Evolutionary conservation across 331 rosid genomes (phyloP), one percentile per base, ranked within the genome.

Genomic region (Acacia concinna): DNA sequence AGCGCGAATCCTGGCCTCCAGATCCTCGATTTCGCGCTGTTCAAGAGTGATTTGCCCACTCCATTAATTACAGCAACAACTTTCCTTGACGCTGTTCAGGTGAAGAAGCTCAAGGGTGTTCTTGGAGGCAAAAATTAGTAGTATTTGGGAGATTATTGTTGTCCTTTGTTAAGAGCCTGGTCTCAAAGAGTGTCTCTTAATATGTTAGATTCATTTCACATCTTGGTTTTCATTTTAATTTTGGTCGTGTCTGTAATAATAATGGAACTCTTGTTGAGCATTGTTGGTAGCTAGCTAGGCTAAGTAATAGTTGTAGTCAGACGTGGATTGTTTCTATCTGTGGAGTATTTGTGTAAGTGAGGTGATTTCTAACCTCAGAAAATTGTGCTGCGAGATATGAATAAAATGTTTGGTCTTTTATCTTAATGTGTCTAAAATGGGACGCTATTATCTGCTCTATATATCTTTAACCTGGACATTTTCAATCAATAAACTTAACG

Each of bases 1-100:
- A 90, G 92, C 69, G 64, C 86, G 3, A 82, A 38, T 72, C 90
- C 94, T 0, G 92, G 92, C 9, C 80, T 85, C 17, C 92, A 86
- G 76, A 69, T 90, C 38, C 71, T 81, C 27, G 92, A 90, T 40
- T 71, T 0, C 20, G 89, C 85, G 8, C 47, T 88, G 82, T 90
- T 88, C 32, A 75, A 30, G 20, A 88, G 83, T 64, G 51, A 81
- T 56, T 75, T 90, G 35, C 80, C 89, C 6, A 84, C 92, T 0
- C 74, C 38, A 4, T 32, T 90, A 64, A 68, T 90, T 1, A 79
- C 72, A 0, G 2, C 30, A 11, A 81, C 84, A n/a, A 83, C 92
- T n/a, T 86, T 86, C 75, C 87, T 88, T 12, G 88, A 85, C 17
- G 31, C 0, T 1, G 82, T 77, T 60, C 81, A 78, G 75, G 78